phyloP scores from a whole-genome alignment of 805 yeast species.

The Candida xiaguanensis region DNA sequence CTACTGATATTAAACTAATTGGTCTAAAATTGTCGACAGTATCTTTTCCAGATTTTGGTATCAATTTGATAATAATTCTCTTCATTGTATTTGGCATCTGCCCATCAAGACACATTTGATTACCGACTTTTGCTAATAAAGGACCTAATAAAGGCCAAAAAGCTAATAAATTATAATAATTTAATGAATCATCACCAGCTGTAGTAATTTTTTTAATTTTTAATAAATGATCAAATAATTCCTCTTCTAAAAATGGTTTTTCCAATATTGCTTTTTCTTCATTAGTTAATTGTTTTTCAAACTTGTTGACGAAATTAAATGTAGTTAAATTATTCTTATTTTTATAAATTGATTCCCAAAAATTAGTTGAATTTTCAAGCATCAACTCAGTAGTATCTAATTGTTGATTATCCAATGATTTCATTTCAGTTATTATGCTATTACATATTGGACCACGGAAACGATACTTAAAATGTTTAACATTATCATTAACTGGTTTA shows the following conservation, averaged over 20 bases:
- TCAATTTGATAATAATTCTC: background rate
- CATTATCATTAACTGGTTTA: background rate
- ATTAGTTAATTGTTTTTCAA: background rate
- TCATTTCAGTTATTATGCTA: background rate
- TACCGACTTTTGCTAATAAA: background rate
- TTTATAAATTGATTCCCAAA: background rate
- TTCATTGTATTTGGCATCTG: background rate
- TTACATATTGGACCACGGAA: background rate
- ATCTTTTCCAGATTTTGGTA: conserved; percentile 1
- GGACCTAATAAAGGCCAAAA: background rate
- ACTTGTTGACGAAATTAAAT: background rate
- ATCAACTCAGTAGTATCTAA: background rate
- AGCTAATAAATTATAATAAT: background rate
- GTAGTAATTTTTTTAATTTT: conserved; percentile 3
- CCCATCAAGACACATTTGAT: background rate
- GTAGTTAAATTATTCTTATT: background rate
- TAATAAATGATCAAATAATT: conserved; percentile 1
- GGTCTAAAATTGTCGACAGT: conserved; percentile 2
- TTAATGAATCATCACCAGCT: background rate
- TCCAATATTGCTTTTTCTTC: background rate
- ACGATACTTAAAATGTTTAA: background rate
- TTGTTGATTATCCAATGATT: background rate
- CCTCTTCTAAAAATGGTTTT: background rate
- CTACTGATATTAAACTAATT: background rate
- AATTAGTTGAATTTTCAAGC: background rate